Conservation (phyloP, 2,329 filamentous ascomycete genomes). For the Pseudogymnoascus sp. region DNA sequence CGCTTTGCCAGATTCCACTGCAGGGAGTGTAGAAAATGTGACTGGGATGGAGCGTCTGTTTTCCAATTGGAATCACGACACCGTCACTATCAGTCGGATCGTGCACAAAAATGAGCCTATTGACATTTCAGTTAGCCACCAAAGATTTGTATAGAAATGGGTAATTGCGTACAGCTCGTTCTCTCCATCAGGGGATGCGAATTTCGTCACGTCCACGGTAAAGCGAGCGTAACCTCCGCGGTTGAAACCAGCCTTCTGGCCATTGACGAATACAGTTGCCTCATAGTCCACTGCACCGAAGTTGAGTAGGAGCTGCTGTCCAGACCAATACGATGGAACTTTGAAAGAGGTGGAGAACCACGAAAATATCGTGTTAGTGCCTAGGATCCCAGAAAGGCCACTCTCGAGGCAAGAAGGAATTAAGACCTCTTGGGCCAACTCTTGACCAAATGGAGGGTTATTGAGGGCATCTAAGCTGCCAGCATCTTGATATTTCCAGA, state of each 20-base stretch:
- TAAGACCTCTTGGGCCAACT: constrained; percentile 36
- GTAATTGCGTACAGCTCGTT: constrained; percentile 43
- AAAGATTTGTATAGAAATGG: neutral
- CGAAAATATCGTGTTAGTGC: constrained; percentile 30
- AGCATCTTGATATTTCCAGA: constrained; percentile 38
- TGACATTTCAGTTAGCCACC: neutral
- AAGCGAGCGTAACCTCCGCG: constrained; percentile 56
- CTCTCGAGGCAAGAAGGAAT: constrained; percentile 47
- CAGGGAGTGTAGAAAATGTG: constrained; percentile 67
- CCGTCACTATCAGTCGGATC: constrained; percentile 54
- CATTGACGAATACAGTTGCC: constrained; percentile 49
- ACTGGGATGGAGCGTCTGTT: constrained; percentile 47
- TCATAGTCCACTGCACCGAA: constrained; percentile 45
- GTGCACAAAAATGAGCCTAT: constrained; percentile 53
- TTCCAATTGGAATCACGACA: constrained; percentile 55
- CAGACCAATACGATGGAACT: constrained; percentile 29
- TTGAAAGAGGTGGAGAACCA: constrained; percentile 42
- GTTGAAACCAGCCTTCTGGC: constrained; percentile 41
- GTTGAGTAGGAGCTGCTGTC: constrained; percentile 35
- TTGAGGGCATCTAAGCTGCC: constrained; percentile 30
- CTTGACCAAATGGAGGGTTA: constrained; percentile 36
- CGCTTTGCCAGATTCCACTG: constrained; percentile 65
- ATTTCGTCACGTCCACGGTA: constrained; percentile 46
- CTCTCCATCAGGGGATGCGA: constrained; percentile 28
- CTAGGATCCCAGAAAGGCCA: constrained; percentile 41